These are phyloP conservation scores for Lipomyces oligophaga DNA, from an alignment of 805 yeast species.

Conservation along the genomic window DNA sequence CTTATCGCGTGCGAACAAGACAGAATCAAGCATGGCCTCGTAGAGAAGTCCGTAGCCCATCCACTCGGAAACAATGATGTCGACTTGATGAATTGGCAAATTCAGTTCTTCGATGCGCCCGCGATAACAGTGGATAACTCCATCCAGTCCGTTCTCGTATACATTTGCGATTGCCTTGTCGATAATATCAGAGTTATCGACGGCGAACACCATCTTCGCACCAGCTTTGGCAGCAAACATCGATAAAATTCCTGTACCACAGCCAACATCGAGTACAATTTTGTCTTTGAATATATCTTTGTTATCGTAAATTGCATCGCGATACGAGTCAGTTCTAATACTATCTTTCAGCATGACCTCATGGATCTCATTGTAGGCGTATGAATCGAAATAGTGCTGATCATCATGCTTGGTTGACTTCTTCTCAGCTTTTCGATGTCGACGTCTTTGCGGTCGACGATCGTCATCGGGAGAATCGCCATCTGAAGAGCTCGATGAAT, in stretches of 20 bases:
- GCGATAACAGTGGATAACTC: conserved; percentile 79
- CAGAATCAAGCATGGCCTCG: conserved; percentile 98
- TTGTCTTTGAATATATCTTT: conserved; percentile 86
- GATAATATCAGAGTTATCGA: conserved; percentile 94
- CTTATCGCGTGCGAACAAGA: conserved; percentile 86
- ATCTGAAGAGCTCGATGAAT: not conserved
- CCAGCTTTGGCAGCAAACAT: conserved; percentile 99
- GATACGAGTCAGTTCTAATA: conserved; percentile 84
- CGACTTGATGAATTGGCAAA: conserved; percentile 83
- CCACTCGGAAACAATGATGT: conserved; percentile 96
- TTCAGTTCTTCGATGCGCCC: conserved; percentile 92
- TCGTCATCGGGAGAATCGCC: conserved; percentile 4
- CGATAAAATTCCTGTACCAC: conserved; percentile 96
- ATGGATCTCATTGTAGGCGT: conserved; percentile 96
- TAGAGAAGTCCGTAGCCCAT: conserved; percentile 96
- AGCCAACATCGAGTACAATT: conserved; percentile 94
- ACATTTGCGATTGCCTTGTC: conserved; percentile 93
- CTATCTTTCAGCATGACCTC: conserved; percentile 98
- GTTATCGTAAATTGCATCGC: conserved; percentile 89
- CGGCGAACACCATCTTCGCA: conserved; percentile 95
- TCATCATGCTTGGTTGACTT: conserved; percentile 33
- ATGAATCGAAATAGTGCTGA: conserved; percentile 91
- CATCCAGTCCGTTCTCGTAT: conserved; percentile 74
- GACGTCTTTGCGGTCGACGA: not conserved
- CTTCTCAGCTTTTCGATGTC: not conserved